phyloP scores from a whole-genome alignment of 306 rosid genomes.

The Malus fusca region DNA sequence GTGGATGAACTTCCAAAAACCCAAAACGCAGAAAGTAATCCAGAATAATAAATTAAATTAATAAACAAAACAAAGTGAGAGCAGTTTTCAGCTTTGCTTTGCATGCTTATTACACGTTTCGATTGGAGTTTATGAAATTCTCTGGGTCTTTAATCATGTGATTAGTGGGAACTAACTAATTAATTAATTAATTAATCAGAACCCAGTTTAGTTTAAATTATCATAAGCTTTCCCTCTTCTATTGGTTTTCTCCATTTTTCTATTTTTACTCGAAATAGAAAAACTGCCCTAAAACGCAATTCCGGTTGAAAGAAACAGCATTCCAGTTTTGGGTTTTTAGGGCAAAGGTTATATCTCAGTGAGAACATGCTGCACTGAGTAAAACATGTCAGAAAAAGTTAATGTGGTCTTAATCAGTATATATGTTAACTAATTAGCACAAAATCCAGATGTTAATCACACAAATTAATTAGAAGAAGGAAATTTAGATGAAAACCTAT shows the following conservation, averaged over 20 bases:
- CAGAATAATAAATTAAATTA: not conserved
- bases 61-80: not conserved
- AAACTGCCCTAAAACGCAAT: not conserved
- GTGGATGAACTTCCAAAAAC: slow-evolving; percentile 11
- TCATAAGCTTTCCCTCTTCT: not conserved
- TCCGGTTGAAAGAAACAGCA: not conserved
- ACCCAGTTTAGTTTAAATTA: not conserved
- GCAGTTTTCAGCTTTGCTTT: not conserved
- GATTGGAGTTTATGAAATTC: not conserved
- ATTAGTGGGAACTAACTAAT: not conserved
- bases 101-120: slow-evolving; percentile 5
- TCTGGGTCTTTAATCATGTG: not conserved
- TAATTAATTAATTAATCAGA: not conserved
- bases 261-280: not conserved
- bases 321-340: not conserved
- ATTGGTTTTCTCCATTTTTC: not conserved
- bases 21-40: slow-evolving; percentile 26
- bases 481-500: too few relatives aligned
- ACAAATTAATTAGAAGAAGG: not conserved
- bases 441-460: not conserved
- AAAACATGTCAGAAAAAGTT: not conserved
- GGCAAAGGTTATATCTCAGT: not conserved
- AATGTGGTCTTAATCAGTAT: not conserved
- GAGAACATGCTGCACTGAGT: not conserved
- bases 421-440: not conserved